phyloP scores from a whole-genome alignment of 202 grass and related monocot species.

The Musa balbisiana region DNA sequence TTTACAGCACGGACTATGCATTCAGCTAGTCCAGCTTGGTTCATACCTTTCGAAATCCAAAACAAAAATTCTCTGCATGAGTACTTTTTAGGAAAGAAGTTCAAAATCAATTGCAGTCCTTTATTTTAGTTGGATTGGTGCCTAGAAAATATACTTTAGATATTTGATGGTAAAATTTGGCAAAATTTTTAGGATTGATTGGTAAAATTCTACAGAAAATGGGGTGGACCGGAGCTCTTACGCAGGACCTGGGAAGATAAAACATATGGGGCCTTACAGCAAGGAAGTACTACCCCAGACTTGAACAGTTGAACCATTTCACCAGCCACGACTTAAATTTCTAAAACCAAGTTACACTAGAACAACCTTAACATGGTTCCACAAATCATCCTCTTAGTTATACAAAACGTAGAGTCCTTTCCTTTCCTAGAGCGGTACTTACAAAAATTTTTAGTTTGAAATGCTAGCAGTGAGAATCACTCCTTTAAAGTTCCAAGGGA shows the following conservation, averaged over 20 bases:
- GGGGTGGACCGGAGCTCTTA: background rate
- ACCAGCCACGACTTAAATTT: too few species aligned
- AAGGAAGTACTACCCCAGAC: background rate
- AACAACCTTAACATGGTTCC: too few species aligned
- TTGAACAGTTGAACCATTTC: too few species aligned
- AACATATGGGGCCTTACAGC: background rate
- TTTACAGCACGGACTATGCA: conserved; percentile 75
- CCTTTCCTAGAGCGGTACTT: too few species aligned
- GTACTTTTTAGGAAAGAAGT: background rate
- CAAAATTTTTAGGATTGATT: background rate
- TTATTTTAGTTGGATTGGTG: background rate
- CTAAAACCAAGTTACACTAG: too few species aligned
- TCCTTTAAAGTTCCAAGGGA: too few species aligned
- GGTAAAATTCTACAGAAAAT: background rate
- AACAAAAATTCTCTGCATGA: background rate
- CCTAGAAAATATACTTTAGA: background rate
- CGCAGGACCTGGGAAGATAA: background rate
- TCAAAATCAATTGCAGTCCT: background rate
- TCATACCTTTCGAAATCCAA: conserved; percentile 59
- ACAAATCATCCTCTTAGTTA: too few species aligned
- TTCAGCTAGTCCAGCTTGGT: conserved; percentile 94
- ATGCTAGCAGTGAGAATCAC: too few species aligned
- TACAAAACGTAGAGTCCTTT: too few species aligned
- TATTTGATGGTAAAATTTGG: background rate
- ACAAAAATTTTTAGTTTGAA: too few species aligned